Evolutionary conservation across 1,284 basidiomycete genomes (phyloP), one percentile per base, ranked within the genome.

Genomic region (Fomitopsis betulina): DNA sequence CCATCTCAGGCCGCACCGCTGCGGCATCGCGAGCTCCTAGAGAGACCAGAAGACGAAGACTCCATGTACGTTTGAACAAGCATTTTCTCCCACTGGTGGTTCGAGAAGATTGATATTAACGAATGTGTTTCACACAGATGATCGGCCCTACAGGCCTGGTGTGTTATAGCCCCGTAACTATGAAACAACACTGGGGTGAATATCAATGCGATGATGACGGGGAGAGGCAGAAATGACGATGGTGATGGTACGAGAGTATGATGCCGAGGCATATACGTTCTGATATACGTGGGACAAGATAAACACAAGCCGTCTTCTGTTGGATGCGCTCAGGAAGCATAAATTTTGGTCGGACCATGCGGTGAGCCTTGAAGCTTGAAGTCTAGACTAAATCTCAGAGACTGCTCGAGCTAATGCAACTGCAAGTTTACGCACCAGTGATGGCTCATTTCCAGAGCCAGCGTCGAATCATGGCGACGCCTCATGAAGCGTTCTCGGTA

Each of bases 381-480:
- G 39, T 19, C n/a, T 47, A 30, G 0, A 37, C 4, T 7, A 13
- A 2, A 12, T 15, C 32, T 51, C 19, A 51, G 49, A 21, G 17
- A 35, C 1, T 19, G 12, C 39, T 42, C 12, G 37, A 6, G 25
- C 12, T n/a, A 3, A 21, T 7, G n/a, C 12, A 15, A 47, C 25
- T 5, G 45, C 17, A 17, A 13, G 25, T 37, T 6, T 6, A 47
- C 45, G 27, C 45, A 47, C 45, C 27, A 32, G 13, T 23, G 12
- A 21, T 39, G 3, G 5, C 30, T 12, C 43, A 5, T 7, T 54
- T 6, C 43, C 25, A 38, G 51, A 23, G 19, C 35, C n/a, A 30
- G 19, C 15, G 27, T 38, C 55, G 21, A 39, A 21, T 56, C 45
- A 5, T 17, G 56, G n/a, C 40, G 56, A 54, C 56, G 56, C 51